Evolutionary conservation across 805 yeast species (phyloP).

Genomic region (Myxozyma geophila): DNA sequence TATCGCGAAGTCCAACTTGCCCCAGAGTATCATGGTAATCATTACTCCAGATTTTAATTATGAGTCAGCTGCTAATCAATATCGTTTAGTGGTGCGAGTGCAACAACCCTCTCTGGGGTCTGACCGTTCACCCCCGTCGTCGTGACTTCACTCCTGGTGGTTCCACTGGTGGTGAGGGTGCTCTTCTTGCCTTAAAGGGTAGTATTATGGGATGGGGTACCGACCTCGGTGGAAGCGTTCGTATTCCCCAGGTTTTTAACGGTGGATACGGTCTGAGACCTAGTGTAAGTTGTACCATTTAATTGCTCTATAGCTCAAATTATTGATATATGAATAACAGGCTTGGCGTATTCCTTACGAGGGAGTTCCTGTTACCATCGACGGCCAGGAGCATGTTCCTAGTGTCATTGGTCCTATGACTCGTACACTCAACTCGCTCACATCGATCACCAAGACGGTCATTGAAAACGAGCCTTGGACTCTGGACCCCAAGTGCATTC

Average conservation of each 20-base stretch:
- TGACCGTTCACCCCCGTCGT: slow-evolving; percentile 53
- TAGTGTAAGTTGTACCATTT: slow-evolving; percentile 9
- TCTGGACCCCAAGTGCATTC: slow-evolving; percentile 55
- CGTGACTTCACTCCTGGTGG: slow-evolving; percentile 56
- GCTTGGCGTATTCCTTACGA: slow-evolving; percentile 39
- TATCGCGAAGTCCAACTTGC: slow-evolving; percentile 63
- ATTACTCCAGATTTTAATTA: background rate
- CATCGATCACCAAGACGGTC: slow-evolving; percentile 48
- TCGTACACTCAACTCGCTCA: slow-evolving; percentile 48
- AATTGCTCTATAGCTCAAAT: background rate
- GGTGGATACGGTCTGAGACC: slow-evolving; percentile 54
- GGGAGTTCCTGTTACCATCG: slow-evolving; percentile 49
- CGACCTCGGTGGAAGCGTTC: slow-evolving; percentile 60
- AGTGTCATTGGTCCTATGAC: slow-evolving; percentile 58
- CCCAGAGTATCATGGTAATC: slow-evolving; percentile 57
- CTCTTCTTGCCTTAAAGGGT: slow-evolving; percentile 52
- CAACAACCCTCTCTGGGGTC: slow-evolving; percentile 52
- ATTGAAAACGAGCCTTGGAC: slow-evolving; percentile 53
- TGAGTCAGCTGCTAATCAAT: background rate
- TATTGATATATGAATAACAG: slow-evolving; percentile 2
- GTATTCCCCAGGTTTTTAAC: slow-evolving; percentile 55
- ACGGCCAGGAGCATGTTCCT: slow-evolving; percentile 60
- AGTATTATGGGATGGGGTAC: slow-evolving; percentile 59
- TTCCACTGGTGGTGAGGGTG: slow-evolving; percentile 64
- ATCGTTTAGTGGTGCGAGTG: slow-evolving; percentile 47